phyloP scores from a whole-genome alignment of 495 filamentous ascomycete genomes.

The Trichocladium antarcticum region DNA sequence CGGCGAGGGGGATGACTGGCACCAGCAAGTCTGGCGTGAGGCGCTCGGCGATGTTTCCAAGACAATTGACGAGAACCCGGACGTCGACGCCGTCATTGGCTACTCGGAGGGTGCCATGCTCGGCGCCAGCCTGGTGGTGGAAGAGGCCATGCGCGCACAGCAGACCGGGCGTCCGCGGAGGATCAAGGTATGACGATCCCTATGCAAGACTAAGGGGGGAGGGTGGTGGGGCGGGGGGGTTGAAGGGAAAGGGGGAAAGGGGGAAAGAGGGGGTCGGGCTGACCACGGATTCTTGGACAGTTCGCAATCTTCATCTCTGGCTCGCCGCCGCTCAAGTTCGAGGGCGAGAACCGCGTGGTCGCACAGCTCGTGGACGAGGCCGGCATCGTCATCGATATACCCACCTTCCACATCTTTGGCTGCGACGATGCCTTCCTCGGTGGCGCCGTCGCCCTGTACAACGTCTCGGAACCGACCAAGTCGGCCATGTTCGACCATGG shows the following conservation, averaged over 20 bases:
- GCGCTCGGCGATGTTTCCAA: constrained; percentile 27
- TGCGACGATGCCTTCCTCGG: constrained; percentile 45
- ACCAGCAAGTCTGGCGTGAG: constrained; percentile 19
- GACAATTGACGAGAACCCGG: constrained; percentile 29
- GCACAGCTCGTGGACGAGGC: constrained; percentile 36
- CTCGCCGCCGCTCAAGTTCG: constrained; percentile 38
- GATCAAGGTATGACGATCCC: constrained; percentile 34
- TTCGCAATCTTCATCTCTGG: constrained; percentile 46
- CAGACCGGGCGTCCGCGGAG: constrained; percentile 29
- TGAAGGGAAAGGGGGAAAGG: too few species aligned
- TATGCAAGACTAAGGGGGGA: too few species aligned
- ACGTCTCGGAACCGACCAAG: constrained; percentile 41
- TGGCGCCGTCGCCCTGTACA: constrained; percentile 44
- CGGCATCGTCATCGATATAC: constrained; percentile 38
- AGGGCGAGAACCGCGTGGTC: constrained; percentile 28
- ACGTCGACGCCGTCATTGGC: constrained; percentile 40
- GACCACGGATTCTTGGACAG: constrained; percentile 6
- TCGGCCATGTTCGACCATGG: constrained; percentile 48
- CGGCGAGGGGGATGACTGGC: constrained; percentile 19
- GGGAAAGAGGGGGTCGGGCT: too few species aligned
- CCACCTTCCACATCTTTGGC: constrained; percentile 47
- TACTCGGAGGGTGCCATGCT: constrained; percentile 47
- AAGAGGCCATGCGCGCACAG: constrained; percentile 34
- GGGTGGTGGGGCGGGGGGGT: too few species aligned
- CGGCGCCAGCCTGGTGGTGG: constrained; percentile 39